A percentile compares a stretch with the other conserved stretches of the same genome.
These are phyloP conservation scores for Nakazawaea wyomingensis DNA, from an alignment of 805 yeast genomes.

Conservation along the genomic window DNA sequence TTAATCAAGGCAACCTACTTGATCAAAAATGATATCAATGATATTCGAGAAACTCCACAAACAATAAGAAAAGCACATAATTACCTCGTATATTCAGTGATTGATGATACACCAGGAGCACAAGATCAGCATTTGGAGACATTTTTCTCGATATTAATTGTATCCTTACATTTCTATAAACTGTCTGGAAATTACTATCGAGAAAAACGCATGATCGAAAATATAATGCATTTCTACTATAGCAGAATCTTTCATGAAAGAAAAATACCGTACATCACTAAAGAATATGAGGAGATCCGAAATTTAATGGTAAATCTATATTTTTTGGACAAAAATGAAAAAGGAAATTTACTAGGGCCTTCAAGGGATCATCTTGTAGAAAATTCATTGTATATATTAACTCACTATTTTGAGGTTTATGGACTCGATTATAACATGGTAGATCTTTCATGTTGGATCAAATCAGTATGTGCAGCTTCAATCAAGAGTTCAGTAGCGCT, in stretches of 20 bases:
- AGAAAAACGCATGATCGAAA: background rate
- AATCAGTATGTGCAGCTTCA: background rate
- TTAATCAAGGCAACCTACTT: slow-evolving; percentile 2
- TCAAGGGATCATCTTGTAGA: background rate
- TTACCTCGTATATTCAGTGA: background rate
- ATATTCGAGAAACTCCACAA: background rate
- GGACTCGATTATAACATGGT: background rate
- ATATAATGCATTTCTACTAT: background rate
- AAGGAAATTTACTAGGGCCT: background rate
- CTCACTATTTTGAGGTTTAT: background rate
- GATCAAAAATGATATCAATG: background rate
- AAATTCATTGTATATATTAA: background rate
- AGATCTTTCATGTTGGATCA: background rate
- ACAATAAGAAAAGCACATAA: background rate
- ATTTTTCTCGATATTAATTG: background rate
- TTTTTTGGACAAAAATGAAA: background rate
- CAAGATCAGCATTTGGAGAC: slow-evolving; percentile 1
- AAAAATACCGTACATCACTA: background rate
- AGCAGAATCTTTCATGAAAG: too few species aligned
- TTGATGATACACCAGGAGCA: background rate
- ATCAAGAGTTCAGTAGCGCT: background rate
- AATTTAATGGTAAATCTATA: background rate
- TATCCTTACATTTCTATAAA: slow-evolving; percentile 3
- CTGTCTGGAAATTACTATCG: too few species aligned
- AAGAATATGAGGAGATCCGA: background rate